Percentiles rank a stretch among this genome's conserved stretches.
Evolutionary conservation across 1,284 basidiomycete genomes (phyloP).

Genomic region (Apiotrichum sp.): DNA sequence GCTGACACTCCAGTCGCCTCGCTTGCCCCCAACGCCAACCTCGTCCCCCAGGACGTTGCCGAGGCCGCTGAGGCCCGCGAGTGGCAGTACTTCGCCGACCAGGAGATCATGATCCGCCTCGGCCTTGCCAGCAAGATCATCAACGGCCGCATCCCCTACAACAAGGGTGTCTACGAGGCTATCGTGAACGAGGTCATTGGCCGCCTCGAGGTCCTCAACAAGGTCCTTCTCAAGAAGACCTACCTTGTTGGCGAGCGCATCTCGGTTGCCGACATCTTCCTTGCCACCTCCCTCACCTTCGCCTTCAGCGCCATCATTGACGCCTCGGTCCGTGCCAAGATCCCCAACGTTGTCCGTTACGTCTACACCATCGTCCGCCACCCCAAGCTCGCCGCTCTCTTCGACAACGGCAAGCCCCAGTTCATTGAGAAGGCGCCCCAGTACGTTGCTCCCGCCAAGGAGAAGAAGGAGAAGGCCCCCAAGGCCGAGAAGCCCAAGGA

Average conservation of each 20-base stretch:
- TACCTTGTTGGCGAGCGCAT: constrained; percentile 92
- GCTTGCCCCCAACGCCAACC: constrained; percentile 61
- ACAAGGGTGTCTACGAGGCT: constrained; percentile 53
- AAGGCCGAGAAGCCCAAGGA: constrained; percentile 49
- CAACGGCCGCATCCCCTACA: constrained; percentile 51
- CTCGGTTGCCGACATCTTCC: constrained; percentile 79
- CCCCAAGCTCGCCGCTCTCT: constrained; percentile 63
- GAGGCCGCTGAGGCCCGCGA: constrained; percentile 61
- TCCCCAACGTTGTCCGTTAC: constrained; percentile 76
- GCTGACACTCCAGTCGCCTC: constrained; percentile 56
- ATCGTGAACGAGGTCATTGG: constrained; percentile 26
- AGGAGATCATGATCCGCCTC: constrained; percentile 49
- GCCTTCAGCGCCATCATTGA: constrained; percentile 56
- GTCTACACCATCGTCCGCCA: constrained; percentile 73
- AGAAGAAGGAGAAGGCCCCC: constrained; percentile 54
- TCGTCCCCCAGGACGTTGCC: constrained; percentile 56
- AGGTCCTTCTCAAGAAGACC: constrained; percentile 69
- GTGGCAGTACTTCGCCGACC: constrained; percentile 61
- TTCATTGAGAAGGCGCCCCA: constrained; percentile 67
- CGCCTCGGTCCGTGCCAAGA: constrained; percentile 57
- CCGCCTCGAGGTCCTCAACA: constrained; percentile 55
- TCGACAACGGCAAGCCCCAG: constrained; percentile 52
- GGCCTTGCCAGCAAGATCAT: constrained; percentile 50
- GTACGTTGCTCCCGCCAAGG: constrained; percentile 68
- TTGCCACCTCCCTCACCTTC: constrained; percentile 58